Evolutionary conservation across 148 eudicot species (phyloP).

Genomic region (Rhododendron molle): DNA sequence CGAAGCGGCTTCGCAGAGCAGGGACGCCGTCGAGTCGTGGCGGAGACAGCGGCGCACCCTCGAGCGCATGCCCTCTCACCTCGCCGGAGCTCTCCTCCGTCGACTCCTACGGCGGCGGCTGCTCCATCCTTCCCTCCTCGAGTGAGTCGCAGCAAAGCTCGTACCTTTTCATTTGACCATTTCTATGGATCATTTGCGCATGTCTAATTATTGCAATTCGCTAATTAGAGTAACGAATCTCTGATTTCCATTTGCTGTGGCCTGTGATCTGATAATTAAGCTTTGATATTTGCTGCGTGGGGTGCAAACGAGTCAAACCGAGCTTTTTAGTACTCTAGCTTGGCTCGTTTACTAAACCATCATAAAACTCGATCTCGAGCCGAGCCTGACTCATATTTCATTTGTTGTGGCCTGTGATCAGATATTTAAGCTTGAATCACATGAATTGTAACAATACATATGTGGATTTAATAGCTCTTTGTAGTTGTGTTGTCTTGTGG

Average conservation of each 20-base stretch:
- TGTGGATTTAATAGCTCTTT: not conserved
- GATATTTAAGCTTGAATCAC: too few relatives aligned
- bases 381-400: too few relatives aligned
- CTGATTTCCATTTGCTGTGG: not conserved
- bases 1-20: constrained; percentile 47
- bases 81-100: constrained; percentile 63
- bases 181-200: not conserved
- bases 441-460: too few relatives aligned
- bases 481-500: not conserved
- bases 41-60: constrained; percentile 82
- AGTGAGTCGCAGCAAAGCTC: constrained; percentile 29
- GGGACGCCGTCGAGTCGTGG: constrained; percentile 65
- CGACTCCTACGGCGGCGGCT: constrained; percentile 71
- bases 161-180: not conserved
- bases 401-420: too few relatives aligned
- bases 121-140: constrained; percentile 75
- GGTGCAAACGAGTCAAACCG: too few relatives aligned
- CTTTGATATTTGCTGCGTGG: too few relatives aligned
- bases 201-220: not conserved
- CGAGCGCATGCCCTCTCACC: constrained; percentile 61
- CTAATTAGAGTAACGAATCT: not conserved
- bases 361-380: too few relatives aligned
- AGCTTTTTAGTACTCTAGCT: too few relatives aligned
- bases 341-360: too few relatives aligned
- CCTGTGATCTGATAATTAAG: not conserved